phyloP scores from a whole-genome alignment of 306 rosid genomes.

The Rosa chinensis region DNA sequence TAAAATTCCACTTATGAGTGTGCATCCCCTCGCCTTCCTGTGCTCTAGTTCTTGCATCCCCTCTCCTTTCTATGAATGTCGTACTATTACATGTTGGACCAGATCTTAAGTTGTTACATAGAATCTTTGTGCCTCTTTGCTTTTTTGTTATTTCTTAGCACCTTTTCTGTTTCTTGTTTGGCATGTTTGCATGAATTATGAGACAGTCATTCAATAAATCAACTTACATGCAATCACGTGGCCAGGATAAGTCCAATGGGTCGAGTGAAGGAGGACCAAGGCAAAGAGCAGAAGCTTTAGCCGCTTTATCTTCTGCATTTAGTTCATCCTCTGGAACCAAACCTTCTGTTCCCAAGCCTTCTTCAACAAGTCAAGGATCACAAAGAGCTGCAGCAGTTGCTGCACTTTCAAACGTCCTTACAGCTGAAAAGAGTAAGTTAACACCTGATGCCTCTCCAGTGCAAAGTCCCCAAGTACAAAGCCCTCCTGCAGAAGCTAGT shows the following conservation, averaged over 20 bases:
- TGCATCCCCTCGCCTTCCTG: neutral
- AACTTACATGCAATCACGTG: conserved; percentile 26
- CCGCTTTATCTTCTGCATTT: conserved; percentile 88
- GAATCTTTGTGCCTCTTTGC: neutral
- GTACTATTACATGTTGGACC: neutral
- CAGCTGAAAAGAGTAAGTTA: conserved; percentile 76
- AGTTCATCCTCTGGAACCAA: conserved; percentile 58
- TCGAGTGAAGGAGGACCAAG: conserved; percentile 74
- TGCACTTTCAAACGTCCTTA: conserved; percentile 91
- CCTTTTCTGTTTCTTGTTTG: neutral
- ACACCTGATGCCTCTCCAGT: conserved; percentile 73
- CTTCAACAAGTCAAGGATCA: conserved; percentile 69
- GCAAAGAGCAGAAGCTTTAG: conserved; percentile 98
- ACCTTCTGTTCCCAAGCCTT: conserved; percentile 41
- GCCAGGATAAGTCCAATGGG: conserved; percentile 72
- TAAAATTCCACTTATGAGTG: neutral
- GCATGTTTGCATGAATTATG: neutral
- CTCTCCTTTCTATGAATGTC: conserved; percentile 8
- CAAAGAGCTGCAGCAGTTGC: conserved; percentile 99
- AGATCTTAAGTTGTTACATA: neutral
- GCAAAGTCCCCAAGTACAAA: conserved; percentile 52
- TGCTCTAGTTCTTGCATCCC: neutral
- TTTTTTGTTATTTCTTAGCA: neutral
- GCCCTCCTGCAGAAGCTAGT: conserved; percentile 62
- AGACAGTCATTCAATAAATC: conserved; percentile 14